Percentiles rank a stretch among this genome's conserved stretches.
These are phyloP conservation scores for Brassica napus DNA, from an alignment of 345 rosid genomes.

Conservation along the genomic window DNA sequence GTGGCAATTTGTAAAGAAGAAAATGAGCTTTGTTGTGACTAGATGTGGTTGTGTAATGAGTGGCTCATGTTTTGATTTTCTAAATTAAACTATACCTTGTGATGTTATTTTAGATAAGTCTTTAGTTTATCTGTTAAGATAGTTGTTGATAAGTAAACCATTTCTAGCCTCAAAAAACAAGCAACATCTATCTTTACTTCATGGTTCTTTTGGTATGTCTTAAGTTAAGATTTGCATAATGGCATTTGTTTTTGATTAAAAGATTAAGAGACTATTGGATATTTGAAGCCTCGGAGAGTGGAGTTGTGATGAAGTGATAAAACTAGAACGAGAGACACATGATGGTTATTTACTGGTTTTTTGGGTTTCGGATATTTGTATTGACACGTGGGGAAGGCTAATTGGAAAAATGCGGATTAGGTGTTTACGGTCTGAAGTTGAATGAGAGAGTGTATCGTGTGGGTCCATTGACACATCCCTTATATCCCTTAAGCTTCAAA, in stretches of 20 bases:
- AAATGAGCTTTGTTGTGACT: constrained; percentile 4
- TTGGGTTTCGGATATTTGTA: constrained; percentile 49
- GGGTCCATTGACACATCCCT: constrained; percentile 25
- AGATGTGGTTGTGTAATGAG: constrained; percentile 32
- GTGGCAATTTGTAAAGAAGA: constrained; percentile 47
- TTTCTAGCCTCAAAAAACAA: constrained; percentile 16
- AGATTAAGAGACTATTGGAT: constrained; percentile 9
- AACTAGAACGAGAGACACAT: constrained; percentile 49
- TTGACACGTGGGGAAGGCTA: constrained; percentile 49
- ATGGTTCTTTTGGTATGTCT: constrained; percentile 41
- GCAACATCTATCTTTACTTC: constrained; percentile 20
- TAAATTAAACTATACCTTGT: neutral
- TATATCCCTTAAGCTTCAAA: constrained; percentile 18
- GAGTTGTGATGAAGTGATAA: constrained; percentile 58
- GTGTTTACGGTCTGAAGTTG: constrained; percentile 56
- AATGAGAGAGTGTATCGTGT: constrained; percentile 18
- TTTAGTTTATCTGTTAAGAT: neutral
- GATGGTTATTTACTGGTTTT: constrained; percentile 46
- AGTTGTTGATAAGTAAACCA: constrained; percentile 16
- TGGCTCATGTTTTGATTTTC: constrained; percentile 37
- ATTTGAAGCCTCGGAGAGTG: constrained; percentile 21
- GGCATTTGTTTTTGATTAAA: constrained; percentile 10
- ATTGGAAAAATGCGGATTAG: constrained; percentile 57
- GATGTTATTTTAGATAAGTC: constrained; percentile 24
- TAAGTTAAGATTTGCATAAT: constrained; percentile 27